A percentile compares a stretch with the other conserved stretches of the same genome.
These are phyloP conservation scores for Noccaea bulbosa DNA, from an alignment of 345 rosid species.

Conservation along the genomic window DNA sequence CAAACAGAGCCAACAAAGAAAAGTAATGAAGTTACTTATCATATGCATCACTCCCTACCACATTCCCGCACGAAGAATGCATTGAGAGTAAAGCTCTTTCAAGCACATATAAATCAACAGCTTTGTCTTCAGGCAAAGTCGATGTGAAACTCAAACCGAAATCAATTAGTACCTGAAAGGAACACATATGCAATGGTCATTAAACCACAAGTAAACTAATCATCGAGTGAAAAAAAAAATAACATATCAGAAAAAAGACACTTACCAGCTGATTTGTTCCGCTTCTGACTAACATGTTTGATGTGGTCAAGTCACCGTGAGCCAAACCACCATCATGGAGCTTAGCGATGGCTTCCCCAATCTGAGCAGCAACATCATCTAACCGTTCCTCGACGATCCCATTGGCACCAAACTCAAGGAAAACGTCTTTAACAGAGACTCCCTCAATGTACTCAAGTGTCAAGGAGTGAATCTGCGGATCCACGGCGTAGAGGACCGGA, in stretches of 20 bases:
- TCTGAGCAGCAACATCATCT: conserved; percentile 75
- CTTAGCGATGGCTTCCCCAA: conserved; percentile 86
- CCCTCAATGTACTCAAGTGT: conserved; percentile 92
- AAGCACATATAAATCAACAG: conserved; percentile 93
- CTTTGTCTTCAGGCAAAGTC: conserved; percentile 92
- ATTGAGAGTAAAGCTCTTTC: conserved; percentile 91
- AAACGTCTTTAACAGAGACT: conserved; percentile 71
- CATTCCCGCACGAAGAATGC: conserved; percentile 98
- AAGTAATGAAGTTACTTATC: background rate
- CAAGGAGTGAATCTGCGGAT: conserved; percentile 66
- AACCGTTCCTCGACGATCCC: conserved; percentile 75
- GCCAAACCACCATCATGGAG: conserved; percentile 95
- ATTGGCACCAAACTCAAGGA: conserved; percentile 70
- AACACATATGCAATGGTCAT: conserved; percentile 28
- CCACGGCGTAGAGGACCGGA: conserved; percentile 78
- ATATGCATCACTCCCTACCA: conserved; percentile 57
- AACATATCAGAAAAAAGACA: conserved; percentile 6
- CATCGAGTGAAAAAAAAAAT: background rate
- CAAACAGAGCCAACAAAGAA: background rate
- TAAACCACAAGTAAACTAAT: conserved; percentile 22
- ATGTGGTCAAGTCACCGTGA: conserved; percentile 97
- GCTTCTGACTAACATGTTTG: conserved; percentile 76
- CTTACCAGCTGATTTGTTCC: conserved; percentile 73
- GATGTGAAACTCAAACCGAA: conserved; percentile 96
- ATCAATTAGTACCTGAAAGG: conserved; percentile 77